Conservation (phyloP, 192 early-diverging fungal genomes). For the Cladochytrium replicatum region DNA sequence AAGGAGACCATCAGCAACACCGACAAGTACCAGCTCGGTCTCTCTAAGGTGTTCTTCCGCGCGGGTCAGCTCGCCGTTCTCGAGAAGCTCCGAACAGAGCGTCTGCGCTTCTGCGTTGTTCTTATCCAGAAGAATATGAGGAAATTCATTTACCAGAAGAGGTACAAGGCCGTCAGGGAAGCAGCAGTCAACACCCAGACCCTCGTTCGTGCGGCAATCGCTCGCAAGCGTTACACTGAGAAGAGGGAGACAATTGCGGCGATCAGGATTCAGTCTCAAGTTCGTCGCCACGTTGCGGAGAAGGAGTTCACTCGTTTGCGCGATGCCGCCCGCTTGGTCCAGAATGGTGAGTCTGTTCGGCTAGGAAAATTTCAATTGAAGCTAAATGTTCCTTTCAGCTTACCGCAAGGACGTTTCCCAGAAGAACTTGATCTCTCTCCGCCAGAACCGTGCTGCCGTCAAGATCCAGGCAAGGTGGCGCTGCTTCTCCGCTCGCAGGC, state of each 20-base stretch:
- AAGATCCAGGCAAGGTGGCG: conserved; percentile 68
- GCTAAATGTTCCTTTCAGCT: not conserved
- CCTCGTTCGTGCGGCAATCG: not conserved
- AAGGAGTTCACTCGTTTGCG: conserved; percentile 24
- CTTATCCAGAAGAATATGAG: conserved; percentile 84
- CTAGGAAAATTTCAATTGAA: not conserved
- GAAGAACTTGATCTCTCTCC: conserved; percentile 37
- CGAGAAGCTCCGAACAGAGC: conserved; percentile 82
- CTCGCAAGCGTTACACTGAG: conserved; percentile 41
- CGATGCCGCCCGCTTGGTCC: conserved; percentile 28
- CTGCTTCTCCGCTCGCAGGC: conserved; percentile 48
- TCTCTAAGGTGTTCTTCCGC: conserved; percentile 97
- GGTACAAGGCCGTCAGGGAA: conserved; percentile 34
- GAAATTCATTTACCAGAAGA: conserved; percentile 49
- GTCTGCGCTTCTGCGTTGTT: conserved; percentile 69
- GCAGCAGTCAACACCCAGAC: conserved; percentile 12
- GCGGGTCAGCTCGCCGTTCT: conserved; percentile 83
- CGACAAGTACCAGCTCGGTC: conserved; percentile 88
- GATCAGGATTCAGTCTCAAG: conserved; percentile 61
- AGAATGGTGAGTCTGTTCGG: conserved; percentile 13
- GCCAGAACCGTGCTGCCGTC: conserved; percentile 60
- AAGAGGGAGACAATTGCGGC: conserved; percentile 60
- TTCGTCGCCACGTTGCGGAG: conserved; percentile 52
- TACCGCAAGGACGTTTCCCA: conserved; percentile 38
- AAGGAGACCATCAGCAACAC: conserved; percentile 58